These are phyloP conservation scores for Trichoderma endophyticum DNA, from an alignment of 2,329 filamentous ascomycete species.

Conservation along the genomic window DNA sequence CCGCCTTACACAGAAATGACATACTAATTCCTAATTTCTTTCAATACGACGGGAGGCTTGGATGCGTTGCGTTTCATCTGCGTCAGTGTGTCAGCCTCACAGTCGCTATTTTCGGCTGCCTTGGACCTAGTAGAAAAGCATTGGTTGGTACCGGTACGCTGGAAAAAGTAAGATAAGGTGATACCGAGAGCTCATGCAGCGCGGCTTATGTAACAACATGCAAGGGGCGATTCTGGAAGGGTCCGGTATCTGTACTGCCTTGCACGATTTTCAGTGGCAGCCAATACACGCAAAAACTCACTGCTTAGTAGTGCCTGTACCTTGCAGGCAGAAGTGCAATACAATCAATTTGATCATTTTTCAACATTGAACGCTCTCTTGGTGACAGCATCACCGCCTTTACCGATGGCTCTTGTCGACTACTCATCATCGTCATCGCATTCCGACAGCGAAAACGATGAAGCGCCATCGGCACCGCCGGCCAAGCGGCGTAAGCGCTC, in stretches of 20 bases:
- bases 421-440: slow-evolving; percentile 45
- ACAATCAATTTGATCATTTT: neutral
- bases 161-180: neutral
- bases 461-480: slow-evolving; percentile 31
- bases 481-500: slow-evolving; percentile 36
- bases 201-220: neutral
- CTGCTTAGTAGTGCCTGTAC: neutral
- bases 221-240: neutral
- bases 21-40: neutral
- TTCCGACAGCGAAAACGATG: slow-evolving; percentile 25
- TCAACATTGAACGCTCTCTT: neutral
- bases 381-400: neutral
- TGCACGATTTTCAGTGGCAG: neutral
- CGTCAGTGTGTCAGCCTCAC: neutral
- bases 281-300: neutral
- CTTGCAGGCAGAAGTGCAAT: neutral
- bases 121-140: neutral
- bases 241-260: neutral
- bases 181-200: neutral
- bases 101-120: neutral
- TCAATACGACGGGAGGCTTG: neutral
- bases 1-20: neutral
- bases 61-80: neutral
- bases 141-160: neutral
- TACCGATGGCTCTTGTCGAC: slow-evolving; percentile 59